phyloP scores from a whole-genome alignment of 73 alveolate genomes.

The Blepharisma stoltei region DNA sequence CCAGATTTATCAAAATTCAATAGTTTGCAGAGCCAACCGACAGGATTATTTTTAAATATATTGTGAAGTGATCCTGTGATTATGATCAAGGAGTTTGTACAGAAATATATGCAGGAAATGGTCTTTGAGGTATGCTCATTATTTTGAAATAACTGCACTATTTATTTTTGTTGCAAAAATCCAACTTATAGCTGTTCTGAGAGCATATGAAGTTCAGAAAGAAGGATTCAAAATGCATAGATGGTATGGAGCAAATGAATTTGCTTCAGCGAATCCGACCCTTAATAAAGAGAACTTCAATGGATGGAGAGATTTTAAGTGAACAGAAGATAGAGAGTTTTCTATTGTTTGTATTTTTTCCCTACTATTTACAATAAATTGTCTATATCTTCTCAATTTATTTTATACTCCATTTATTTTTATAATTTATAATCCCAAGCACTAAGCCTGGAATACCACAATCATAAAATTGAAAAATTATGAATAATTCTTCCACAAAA shows the following conservation, averaged over 20 bases:
- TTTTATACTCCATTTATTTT: too few species aligned
- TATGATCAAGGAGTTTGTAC: constrained; percentile 58
- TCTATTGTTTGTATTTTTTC: too few species aligned
- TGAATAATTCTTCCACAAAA: too few species aligned
- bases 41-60: constrained; percentile 74
- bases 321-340: too few species aligned
- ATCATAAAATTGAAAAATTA: too few species aligned
- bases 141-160: constrained; percentile 58
- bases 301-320: too few species aligned
- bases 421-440: too few species aligned
- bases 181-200: constrained; percentile 53
- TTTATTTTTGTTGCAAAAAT: constrained; percentile 45
- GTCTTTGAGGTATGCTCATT: constrained; percentile 58
- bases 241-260: constrained; percentile 77
- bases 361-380: too few species aligned
- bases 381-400: too few species aligned
- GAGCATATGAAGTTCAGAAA: constrained; percentile 93
- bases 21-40: constrained; percentile 69
- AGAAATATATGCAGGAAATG: constrained; percentile 52
- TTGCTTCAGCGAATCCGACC: constrained; percentile 48
- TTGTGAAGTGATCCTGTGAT: constrained; percentile 86
- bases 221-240: constrained; percentile 90
- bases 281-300: not conserved
- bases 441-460: too few species aligned
- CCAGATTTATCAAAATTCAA: constrained; percentile 56